Conservation (phyloP, 2,329 filamentous ascomycete species). For the Cladophialophora exuberans region DNA sequence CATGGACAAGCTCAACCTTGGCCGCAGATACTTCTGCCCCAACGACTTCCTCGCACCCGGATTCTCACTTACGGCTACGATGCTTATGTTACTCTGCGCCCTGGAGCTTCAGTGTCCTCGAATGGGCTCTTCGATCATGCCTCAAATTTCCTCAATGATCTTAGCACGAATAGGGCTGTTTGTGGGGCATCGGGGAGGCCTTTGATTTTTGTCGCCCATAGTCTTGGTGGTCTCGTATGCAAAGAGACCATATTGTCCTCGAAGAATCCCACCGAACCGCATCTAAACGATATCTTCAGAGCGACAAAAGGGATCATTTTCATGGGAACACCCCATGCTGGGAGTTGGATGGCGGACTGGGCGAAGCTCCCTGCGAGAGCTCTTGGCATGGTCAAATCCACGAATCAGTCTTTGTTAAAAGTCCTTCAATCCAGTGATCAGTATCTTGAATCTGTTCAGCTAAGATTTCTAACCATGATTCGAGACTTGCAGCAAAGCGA, state of each 20-base stretch:
- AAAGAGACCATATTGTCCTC: constrained; percentile 33
- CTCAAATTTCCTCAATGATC: constrained; percentile 35
- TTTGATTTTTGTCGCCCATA: constrained; percentile 39
- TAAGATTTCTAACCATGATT: constrained; percentile 38
- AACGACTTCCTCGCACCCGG: constrained; percentile 18
- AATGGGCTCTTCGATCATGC: constrained; percentile 38
- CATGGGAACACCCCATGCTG: constrained; percentile 44
- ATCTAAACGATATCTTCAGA: constrained; percentile 33
- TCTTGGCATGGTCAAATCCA: constrained; percentile 56
- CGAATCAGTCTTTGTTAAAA: constrained; percentile 33
- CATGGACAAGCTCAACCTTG: constrained; percentile 26
- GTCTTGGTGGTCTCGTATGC: constrained; percentile 37
- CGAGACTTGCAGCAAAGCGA: constrained; percentile 25
- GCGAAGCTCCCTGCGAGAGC: constrained; percentile 40
- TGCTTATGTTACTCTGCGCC: constrained; percentile 31
- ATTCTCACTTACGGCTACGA: constrained; percentile 32
- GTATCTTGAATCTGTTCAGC: constrained; percentile 37
- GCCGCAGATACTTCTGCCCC: constrained; percentile 30
- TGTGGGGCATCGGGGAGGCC: constrained; percentile 29
- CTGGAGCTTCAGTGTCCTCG: constrained; percentile 32
- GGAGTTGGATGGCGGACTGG: constrained; percentile 37
- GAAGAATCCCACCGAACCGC: constrained; percentile 26
- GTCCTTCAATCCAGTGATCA: constrained; percentile 36
- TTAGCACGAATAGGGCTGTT: constrained; percentile 34
- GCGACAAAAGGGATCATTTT: constrained; percentile 40